Base-by-base conservation (phyloP, 2,329 filamentous ascomycete genomes). In the Colletotrichum sp. region DNA sequence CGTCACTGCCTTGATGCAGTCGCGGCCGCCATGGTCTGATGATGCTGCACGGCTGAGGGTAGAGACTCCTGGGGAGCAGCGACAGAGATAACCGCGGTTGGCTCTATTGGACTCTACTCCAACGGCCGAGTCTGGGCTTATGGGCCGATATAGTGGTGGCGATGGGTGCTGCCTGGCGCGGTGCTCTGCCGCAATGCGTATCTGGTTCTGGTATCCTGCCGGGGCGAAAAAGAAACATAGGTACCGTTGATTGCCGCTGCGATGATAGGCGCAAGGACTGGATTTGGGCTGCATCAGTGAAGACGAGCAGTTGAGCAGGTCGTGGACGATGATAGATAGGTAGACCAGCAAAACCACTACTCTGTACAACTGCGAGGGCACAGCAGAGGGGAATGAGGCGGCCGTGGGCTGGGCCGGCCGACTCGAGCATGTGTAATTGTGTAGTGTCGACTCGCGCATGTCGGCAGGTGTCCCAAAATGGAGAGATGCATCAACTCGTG, bases 401-500 rank as follows among this genome's bases (percentile, higher is more conserved):
- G 30, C 30, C 26, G 14, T 43, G 63, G 64, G 68, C 69, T 61
- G 28, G 72, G 30, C 69, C 55, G 39, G 73, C 39, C 73, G 63
- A 59, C 73, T 75, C 14, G 69, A 68, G 69, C 63, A 64, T 68
- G 73, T 72, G 64, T 65, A 43, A 72, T 59, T 39, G 71, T 13
- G 43, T 48, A 43, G 59, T 64, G 61, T 60, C 24, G 36, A 66
- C 48, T 67, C 61, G 57, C 28, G 39, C 39, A 32, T 63, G 63
- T 75, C 57, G 73, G 73, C 57, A 43, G 57, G 39, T 28, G 21
- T 48, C 73, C 70, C 14, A 73, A 75, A 73, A 59, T 32, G 64
- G 69, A 72, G 63, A 48, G 69, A 57, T 68, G 70, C 73, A 67
- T 73, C 43, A 10, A 34, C 69, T 60, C 70, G 73, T 68, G 69